A percentile compares a stretch with the other conserved stretches of the same genome.
phyloP scores from a whole-genome alignment of 345 rosid species.

The Citrus mangshanensis region DNA sequence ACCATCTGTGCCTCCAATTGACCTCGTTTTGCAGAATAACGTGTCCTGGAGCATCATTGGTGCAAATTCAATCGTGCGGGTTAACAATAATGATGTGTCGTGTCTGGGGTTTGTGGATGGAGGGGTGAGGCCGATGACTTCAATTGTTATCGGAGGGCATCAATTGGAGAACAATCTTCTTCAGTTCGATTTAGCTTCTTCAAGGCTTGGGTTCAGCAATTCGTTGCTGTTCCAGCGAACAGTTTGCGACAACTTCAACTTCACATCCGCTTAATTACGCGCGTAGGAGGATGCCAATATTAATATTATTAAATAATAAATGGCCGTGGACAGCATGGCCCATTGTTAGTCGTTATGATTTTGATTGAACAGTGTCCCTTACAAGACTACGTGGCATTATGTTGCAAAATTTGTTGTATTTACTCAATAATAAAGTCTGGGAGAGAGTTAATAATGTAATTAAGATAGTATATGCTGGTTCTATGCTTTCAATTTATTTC shows the following conservation, averaged over 20 bases:
- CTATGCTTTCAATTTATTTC: neutral
- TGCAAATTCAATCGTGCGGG: constrained; percentile 13
- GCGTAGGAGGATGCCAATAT: neutral
- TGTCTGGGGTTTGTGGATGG: constrained; percentile 21
- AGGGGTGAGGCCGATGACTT: constrained; percentile 15
- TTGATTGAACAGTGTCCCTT: too few species aligned
- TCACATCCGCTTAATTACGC: neutral
- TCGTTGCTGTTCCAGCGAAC: neutral
- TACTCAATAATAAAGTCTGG: neutral
- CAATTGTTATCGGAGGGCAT: constrained; percentile 23
- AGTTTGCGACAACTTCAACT: constrained; percentile 10
- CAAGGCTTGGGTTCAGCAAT: constrained; percentile 27
- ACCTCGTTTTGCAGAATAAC: constrained; percentile 6
- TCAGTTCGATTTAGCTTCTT: constrained; percentile 28
- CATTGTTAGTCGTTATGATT: too few species aligned
- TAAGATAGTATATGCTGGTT: neutral
- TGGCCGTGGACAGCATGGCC: neutral
- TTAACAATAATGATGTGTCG: constrained; percentile 8
- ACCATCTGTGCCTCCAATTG: constrained; percentile 24
- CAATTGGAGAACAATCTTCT: constrained; percentile 28
- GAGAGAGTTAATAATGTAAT: neutral
- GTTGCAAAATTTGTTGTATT: neutral
- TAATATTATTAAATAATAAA: too few species aligned
- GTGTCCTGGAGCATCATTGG: constrained; percentile 12
- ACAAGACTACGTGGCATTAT: neutral